Base-by-base conservation (phyloP, 176 grass and related monocot species). In the Thinopyrum elongatum region DNA sequence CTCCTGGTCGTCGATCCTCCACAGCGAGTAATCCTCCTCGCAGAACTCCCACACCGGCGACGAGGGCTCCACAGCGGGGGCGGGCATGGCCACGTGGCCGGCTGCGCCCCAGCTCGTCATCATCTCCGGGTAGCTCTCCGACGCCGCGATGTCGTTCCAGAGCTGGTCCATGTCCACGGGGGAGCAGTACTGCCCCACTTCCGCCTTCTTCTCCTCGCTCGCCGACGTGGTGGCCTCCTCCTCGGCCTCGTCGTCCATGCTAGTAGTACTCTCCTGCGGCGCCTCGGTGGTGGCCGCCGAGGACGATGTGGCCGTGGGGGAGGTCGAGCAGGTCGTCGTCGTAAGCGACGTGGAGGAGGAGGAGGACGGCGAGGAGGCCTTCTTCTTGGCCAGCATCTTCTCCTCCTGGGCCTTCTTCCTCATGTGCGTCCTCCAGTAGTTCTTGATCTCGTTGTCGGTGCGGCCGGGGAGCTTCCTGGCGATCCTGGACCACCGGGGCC, bases 381-480 rank as follows among this genome's bases (percentile, higher is more conserved):
- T 34, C 6, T 57, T 85, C 19, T 64, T 53, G 26, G n/a, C 25
- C 30, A 36, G 83, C 89, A 30, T 88, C 90, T 77, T 85, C 69
- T 82, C 35, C 77, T 87, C 82, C 31, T 95, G 93, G 1, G 94
- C 97, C 75, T 92, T 90, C 92, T 96, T 96, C 79, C 97, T 74
- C 85, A 83, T 90, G 80, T 94, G 94, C 4, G 94, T 98, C 86
- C 97, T 89, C 97, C 97, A 98, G 90, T 92, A 98, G 87, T 98
- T 98, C 94, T 98, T 98, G 83, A 98, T 98, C 97, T 98, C 97
- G 74, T 98, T 98, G 90, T 98, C 97, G 5, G 97, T 98, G 84
- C 97, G 97, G 3, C 97, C 97, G 5, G 97, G 94, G 7, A 98
- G 97, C 79, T 81, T 95, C 36, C 92, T 87, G 10, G 97, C 97